Percentiles rank a stretch among this genome's conserved stretches.
These are phyloP conservation scores for Hyaloscypha hepaticicola DNA, from an alignment of 495 filamentous ascomycete species.

Conservation along the genomic window DNA sequence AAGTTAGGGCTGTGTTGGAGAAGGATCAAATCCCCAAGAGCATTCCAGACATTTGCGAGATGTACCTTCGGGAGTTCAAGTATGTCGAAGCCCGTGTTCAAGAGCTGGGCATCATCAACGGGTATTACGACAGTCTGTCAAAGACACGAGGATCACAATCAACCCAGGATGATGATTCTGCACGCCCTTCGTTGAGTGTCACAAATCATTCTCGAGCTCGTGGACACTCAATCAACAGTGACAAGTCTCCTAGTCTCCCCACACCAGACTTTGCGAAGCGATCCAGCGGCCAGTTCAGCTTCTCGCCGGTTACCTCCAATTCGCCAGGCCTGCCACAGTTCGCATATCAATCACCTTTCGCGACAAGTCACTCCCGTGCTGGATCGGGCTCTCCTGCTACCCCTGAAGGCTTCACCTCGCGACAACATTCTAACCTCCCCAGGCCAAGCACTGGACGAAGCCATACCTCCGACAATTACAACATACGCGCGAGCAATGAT, in stretches of 20 bases:
- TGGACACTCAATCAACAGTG: slow-evolving; percentile 61
- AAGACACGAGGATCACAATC: slow-evolving; percentile 12
- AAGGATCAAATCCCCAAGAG: slow-evolving; percentile 61
- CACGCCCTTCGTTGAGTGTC: slow-evolving; percentile 22
- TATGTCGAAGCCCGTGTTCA: slow-evolving; percentile 53
- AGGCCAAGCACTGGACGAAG: slow-evolving; percentile 54
- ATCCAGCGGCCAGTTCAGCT: slow-evolving; percentile 52
- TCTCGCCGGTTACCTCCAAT: slow-evolving; percentile 48
- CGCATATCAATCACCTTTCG: slow-evolving; percentile 48
- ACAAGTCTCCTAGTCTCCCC: slow-evolving; percentile 59
- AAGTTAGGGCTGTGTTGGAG: slow-evolving; percentile 72
- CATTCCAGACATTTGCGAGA: slow-evolving; percentile 61
- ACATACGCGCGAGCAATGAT: slow-evolving; percentile 36
- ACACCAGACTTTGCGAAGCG: slow-evolving; percentile 57
- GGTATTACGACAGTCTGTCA: slow-evolving; percentile 6
- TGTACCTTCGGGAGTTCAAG: slow-evolving; percentile 72
- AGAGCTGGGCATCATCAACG: slow-evolving; percentile 31
- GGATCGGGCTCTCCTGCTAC: slow-evolving; percentile 45
- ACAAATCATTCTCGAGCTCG: slow-evolving; percentile 32
- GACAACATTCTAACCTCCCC: slow-evolving; percentile 29
- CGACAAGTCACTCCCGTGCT: slow-evolving; percentile 36
- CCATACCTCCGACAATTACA: slow-evolving; percentile 40
- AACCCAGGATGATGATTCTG: slow-evolving; percentile 19
- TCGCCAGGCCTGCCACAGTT: slow-evolving; percentile 48
- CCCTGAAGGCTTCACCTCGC: slow-evolving; percentile 36